Percentiles rank a stretch among this genome's conserved stretches.
phyloP scores from a whole-genome alignment of 129 eudicot genomes.

The Heracleum sosnowskyi region DNA sequence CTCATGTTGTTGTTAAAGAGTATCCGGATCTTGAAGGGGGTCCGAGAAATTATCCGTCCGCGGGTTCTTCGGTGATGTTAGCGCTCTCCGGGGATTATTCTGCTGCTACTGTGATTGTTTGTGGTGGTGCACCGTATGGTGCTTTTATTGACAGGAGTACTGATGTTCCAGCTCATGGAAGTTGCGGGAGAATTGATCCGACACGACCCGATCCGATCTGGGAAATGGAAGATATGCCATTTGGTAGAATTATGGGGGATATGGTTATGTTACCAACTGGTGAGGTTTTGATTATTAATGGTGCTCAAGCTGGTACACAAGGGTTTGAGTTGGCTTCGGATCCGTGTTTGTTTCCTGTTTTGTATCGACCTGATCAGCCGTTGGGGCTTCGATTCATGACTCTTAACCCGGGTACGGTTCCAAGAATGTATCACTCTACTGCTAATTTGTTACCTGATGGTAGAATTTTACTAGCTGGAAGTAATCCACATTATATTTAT shows the following conservation, averaged over 20 bases:
- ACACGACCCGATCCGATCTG: conserved; percentile 48
- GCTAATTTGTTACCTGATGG: conserved; percentile 77
- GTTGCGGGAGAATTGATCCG: conserved; percentile 67
- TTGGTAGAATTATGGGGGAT: conserved; percentile 79
- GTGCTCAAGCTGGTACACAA: conserved; percentile 73
- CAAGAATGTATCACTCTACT: conserved; percentile 75
- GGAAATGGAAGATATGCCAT: conserved; percentile 85
- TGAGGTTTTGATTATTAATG: conserved; percentile 59
- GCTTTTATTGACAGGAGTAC: conserved; percentile 35
- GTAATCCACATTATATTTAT: conserved; percentile 63
- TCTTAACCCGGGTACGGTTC: conserved; percentile 35
- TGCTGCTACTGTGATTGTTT: conserved; percentile 46
- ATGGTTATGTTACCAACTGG: conserved; percentile 82
- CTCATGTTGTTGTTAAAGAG: conserved; percentile 24
- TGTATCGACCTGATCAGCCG: conserved; percentile 54
- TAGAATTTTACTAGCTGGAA: conserved; percentile 61
- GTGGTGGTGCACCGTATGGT: conserved; percentile 76
- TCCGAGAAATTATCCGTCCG: conserved; percentile 78
- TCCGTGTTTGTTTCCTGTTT: conserved; percentile 58
- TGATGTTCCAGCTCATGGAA: conserved; percentile 41
- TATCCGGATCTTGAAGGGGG: conserved; percentile 62
- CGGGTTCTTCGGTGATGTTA: conserved; percentile 77
- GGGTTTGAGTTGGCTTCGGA: conserved; percentile 58
- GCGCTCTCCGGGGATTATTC: conserved; percentile 53
- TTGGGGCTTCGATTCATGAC: conserved; percentile 55